A percentile compares a stretch with the other conserved stretches of the same genome.
phyloP scores from a whole-genome alignment of 495 filamentous ascomycete species.

The Penicillium chermesinum region DNA sequence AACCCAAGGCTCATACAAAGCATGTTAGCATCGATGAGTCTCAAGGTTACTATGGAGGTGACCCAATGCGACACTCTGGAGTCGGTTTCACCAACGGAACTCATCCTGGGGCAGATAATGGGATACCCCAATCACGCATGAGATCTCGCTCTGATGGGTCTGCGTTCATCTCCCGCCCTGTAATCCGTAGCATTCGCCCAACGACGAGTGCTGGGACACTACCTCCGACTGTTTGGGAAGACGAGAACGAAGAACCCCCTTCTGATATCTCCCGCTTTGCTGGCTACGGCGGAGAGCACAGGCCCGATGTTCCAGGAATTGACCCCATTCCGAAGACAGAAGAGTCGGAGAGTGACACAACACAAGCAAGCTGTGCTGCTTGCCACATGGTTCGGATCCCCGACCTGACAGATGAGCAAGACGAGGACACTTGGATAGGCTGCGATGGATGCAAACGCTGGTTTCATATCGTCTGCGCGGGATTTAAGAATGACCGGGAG shows the following conservation, averaged over 20 bases:
- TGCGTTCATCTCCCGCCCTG: slow-evolving; percentile 35
- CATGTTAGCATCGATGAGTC: slow-evolving; percentile 38
- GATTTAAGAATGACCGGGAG: slow-evolving; percentile 64
- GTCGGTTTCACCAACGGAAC: slow-evolving; percentile 16
- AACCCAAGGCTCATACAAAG: slow-evolving; percentile 26
- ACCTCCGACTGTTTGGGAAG: slow-evolving; percentile 35
- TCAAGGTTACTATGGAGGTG: slow-evolving; percentile 20
- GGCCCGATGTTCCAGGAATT: background rate
- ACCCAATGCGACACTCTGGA: slow-evolving; percentile 21
- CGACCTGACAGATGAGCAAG: slow-evolving; percentile 41
- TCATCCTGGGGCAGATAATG: slow-evolving; percentile 10
- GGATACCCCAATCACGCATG: slow-evolving; percentile 33
- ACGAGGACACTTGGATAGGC: slow-evolving; percentile 62
- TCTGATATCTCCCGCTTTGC: slow-evolving; percentile 9
- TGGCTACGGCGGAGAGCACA: slow-evolving; percentile 2
- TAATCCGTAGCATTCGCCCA: slow-evolving; percentile 34
- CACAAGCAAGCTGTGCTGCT: slow-evolving; percentile 45
- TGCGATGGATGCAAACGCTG: slow-evolving; percentile 72
- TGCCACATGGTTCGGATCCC: slow-evolving; percentile 48
- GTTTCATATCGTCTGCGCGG: slow-evolving; percentile 70
- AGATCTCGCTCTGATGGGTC: slow-evolving; percentile 46
- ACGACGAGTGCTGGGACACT: slow-evolving; percentile 41
- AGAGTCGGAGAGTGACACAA: slow-evolving; percentile 26
- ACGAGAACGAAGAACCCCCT: slow-evolving; percentile 27
- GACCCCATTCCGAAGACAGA: slow-evolving; percentile 25